Percentiles rank a stretch among this genome's conserved stretches.
Evolutionary conservation across 176 grass and related monocot genomes (phyloP).

Genomic region (Phoenix roebelenii): DNA sequence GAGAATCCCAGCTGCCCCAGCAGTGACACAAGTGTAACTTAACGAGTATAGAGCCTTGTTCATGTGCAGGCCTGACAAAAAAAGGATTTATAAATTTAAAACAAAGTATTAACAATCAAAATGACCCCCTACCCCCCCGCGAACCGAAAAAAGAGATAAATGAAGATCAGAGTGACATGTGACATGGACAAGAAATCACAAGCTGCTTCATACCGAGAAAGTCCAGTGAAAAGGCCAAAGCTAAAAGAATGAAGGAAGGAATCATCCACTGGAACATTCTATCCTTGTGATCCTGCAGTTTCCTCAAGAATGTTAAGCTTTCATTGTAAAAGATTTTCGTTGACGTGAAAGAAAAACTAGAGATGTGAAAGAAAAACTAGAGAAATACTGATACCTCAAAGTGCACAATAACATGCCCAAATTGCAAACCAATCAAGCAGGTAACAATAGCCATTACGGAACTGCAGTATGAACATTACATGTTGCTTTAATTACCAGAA

Average conservation of each 20-base stretch:
- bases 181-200: not conserved
- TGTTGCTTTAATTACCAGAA: not conserved
- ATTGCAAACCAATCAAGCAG: slow-evolving; percentile 78
- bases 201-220: slow-evolving; percentile 39
- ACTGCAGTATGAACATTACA: slow-evolving; percentile 17
- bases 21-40: slow-evolving; percentile 63
- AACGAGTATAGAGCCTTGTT: slow-evolving; percentile 73
- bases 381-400: slow-evolving; percentile 38
- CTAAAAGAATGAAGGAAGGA: slow-evolving; percentile 37
- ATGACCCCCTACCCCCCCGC: not conserved
- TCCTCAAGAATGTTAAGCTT: not conserved
- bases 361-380: not conserved
- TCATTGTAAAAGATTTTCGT: not conserved
- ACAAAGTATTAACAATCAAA: not conserved
- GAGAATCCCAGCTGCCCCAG: slow-evolving; percentile 48
- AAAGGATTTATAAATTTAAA: not conserved
- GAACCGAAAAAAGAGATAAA: no score
- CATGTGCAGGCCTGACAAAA: slow-evolving; percentile 43
- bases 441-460: slow-evolving; percentile 74
- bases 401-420: slow-evolving; percentile 62
- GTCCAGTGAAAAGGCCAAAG: slow-evolving; percentile 45
- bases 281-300: slow-evolving; percentile 38
- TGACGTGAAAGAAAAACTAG: not conserved
- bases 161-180: no score
- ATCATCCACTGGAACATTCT: slow-evolving; percentile 53